These are phyloP conservation scores for Gracilaria vermiculophylla DNA, from an alignment of 23 red algal genomes.

Conservation along the genomic window DNA sequence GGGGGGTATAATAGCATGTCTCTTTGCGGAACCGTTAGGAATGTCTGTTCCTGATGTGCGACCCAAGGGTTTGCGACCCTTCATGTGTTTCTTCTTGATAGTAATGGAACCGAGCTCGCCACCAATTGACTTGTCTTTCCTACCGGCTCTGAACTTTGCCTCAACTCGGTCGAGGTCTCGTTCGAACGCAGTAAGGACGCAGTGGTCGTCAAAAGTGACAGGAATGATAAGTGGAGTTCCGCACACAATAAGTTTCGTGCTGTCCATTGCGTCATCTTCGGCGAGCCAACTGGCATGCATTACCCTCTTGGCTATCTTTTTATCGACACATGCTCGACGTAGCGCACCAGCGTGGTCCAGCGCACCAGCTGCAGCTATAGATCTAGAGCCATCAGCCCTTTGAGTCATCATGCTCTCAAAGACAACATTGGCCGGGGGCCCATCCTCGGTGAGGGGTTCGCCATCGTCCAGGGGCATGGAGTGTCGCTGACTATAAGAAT, in stretches of 20 bases:
- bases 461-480: slow-evolving; percentile 4
- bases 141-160: slow-evolving; percentile 59
- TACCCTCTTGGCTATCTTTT: slow-evolving; percentile 25
- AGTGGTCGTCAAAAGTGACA: slow-evolving; percentile 63
- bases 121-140: slow-evolving; percentile 78
- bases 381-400: slow-evolving; percentile 14
- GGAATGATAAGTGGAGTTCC: slow-evolving; percentile 63
- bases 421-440: slow-evolving; percentile 56
- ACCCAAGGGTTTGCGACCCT: slow-evolving; percentile 25
- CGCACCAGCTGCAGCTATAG: slow-evolving; percentile 3
- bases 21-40: slow-evolving; percentile 45
- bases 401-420: slow-evolving; percentile 62
- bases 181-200: slow-evolving; percentile 58
- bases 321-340: slow-evolving; percentile 45
- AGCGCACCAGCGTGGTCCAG: slow-evolving; percentile 72
- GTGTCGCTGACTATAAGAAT: not conserved
- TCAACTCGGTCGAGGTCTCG: slow-evolving; percentile 73
- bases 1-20: slow-evolving; percentile 5
- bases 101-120: slow-evolving; percentile 79
- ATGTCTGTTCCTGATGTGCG: not conserved
- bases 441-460: not conserved
- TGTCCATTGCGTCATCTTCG: slow-evolving; percentile 72
- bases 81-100: slow-evolving; percentile 62
- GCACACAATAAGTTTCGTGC: slow-evolving; percentile 37
- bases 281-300: slow-evolving; percentile 52